These are phyloP conservation scores for Cutaneotrichosporon dermatis DNA, from an alignment of 1,284 basidiomycete genomes.

Conservation along the genomic window DNA sequence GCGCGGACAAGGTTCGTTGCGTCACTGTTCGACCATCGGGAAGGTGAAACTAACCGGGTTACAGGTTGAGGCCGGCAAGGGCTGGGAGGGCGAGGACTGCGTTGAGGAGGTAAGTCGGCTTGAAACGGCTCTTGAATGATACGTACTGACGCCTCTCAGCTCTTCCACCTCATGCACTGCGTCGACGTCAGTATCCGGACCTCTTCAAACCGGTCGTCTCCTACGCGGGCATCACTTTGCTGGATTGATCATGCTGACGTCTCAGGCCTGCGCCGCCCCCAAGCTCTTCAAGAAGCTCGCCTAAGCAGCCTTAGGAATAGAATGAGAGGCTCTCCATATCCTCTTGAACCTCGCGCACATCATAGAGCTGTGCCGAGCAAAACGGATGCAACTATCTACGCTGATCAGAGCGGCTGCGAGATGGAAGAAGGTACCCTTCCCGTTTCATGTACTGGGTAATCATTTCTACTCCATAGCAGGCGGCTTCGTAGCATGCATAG, in stretches of 20 bases:
- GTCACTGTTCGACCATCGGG: neutral
- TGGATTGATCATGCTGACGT: conserved; percentile 9
- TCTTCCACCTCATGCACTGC: conserved; percentile 68
- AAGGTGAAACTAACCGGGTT: neutral
- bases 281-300: conserved; percentile 64
- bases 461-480: no score
- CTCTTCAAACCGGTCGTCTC: no score
- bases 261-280: conserved; percentile 68
- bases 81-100: conserved; percentile 82
- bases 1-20: conserved; percentile 68
- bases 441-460: neutral
- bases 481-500: no score
- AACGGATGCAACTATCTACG: conserved; percentile 22
- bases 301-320: conserved; percentile 28
- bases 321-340: conserved; percentile 2
- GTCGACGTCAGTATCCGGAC: conserved; percentile 61
- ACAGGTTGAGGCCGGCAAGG: conserved; percentile 60
- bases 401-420: neutral
- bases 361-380: conserved; percentile 11
- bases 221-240: no score
- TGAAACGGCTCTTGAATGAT: neutral
- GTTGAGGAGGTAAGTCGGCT: conserved; percentile 67
- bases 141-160: conserved; percentile 12
- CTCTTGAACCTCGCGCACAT: conserved; percentile 3
- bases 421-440: neutral